Evolutionary conservation across 73 alveolate species (phyloP), one percentile per base, ranked within the genome.

Genomic region (Paramecium biaurelia): DNA sequence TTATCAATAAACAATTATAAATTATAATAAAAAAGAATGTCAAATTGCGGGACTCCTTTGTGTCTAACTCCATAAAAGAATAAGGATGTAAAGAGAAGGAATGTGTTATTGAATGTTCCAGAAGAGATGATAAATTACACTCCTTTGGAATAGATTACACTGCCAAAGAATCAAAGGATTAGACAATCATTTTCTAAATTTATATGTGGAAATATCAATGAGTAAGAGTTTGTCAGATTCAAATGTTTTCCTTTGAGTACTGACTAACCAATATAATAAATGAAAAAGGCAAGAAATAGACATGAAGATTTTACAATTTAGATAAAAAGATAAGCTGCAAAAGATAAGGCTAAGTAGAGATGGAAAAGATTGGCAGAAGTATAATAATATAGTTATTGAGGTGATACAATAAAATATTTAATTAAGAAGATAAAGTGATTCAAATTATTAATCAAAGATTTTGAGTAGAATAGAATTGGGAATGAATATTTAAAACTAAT

Each of bases 61-160:
- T 63, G 43, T 26, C 26, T 63, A 32, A 63, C 84, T 63, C 84
- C 84, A 5, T 30, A 28, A 12, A 23, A 30, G 11, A 30, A 26
- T 30, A 63, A 63, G 9, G 45, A 63, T 2, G 26, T 2, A 5
- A 63, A 63, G 45, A 63, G 84, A 63, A 26, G 84, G 30, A 63
- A 63, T 63, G 47, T 63, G 8, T 63, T 63, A 63, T 26, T 63
- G 24, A 63, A 30, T 38, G 84, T 26, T 24, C 84, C 84, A 2
- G 84, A 63, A 3, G 84, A 63, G 84, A 63, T 63, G 84, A 63
- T 63, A 30, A 63, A 63, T 24, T 63, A 63, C 45, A 32, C 84
- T 63, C 84, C 84, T 63, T 63, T 63, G 20, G 84, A 63, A 30
- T 63, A 26, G 45, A 63, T 63, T 11, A 63, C 41, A 23, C 20